Base-by-base conservation (phyloP, 192 early-diverging fungal species). In the Rhizophagus clarus region DNA sequence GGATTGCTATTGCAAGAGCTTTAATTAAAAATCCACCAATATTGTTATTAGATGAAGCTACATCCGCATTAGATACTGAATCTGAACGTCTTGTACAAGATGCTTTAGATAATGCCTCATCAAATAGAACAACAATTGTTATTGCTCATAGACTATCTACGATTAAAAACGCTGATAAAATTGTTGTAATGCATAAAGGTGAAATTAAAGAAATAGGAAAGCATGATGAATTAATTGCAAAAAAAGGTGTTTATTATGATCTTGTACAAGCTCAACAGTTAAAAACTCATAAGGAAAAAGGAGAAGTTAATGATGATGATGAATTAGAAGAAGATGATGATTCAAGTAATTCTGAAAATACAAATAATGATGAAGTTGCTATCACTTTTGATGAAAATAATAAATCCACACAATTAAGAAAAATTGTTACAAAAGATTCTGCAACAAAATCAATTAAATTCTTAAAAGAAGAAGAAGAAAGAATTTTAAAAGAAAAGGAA, bases 1-100 rank as follows among this genome's bases (percentile, higher is more conserved):
- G 95, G 77, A 95, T 97, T 81, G 95, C 96, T 77, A 97, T 98
- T 90, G 96, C 97, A 15, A 90, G 97, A 51, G 95, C 96, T 26
- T 87, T 98, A 70, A 88, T 97, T 61, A 95, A 94, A 83, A 91
- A 96, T 85, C 96, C 97, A 11, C 83, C 83, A 29, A 95, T 98
- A 12, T 87, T 98, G 47, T 82, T 96, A 12, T 84, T 96, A 10
- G 96, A 97, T 85, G 96, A 97, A 74, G 95, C 95, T 31, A 96
- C 96, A 22, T 91, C 89, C 15, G 96, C 96, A n/a, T 85, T 97
- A 74, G 96, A 97, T 82, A 91, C 94, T 40, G 87, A 90, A 51
- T 90, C 91, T 24, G 93, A 94, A 84, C 84, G 90, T 17, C 77
- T 95, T 1, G 93, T 97, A 5, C 95, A 97, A 81, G 87, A 90